Base-by-base conservation (phyloP, 805 yeast species). In the Metschnikowia picachoensis region DNA sequence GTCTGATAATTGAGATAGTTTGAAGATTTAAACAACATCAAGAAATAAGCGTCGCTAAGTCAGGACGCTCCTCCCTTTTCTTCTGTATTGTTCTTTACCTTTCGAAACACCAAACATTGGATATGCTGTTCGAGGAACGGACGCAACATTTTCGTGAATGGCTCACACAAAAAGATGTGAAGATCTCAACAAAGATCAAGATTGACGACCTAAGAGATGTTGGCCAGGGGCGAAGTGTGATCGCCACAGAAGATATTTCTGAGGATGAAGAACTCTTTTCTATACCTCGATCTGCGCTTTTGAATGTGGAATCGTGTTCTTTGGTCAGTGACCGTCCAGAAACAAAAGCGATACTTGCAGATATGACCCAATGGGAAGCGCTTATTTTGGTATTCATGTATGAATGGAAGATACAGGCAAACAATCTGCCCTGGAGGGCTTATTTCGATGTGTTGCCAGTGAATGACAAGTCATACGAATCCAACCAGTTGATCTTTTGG, bases 401-500 rank as follows among this genome's bases (percentile, higher is more conserved):
- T 56, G 95, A 87, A 56, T 44, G 66, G 47, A 67, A 70, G 35
- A 68, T 71, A 41, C 55, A 75, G 30, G 72, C 74, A 4, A 66
- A 64, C 0, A 48, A 66, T 4, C 78, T 87, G 35, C 68, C 65
- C 30, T 92, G 97, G 95, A 62, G 60, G 43, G 74, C 80, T 1
- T 92, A 92, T 62, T 79, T 90, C 47, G 67, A 78, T 16, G 79
- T 91, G 0, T 70, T 92, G 35, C 98, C 98, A 0, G 45, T 68
- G 14, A 41, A 41, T 16, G 69, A 64, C 40, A 58, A 55, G n/a
- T 52, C 57, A 39, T 60, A 68, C 48, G 51, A 59, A 13, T 80
- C 85, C 63, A 75, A 82, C 57, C 83, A 83, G 31, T 76, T 90
- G 47, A 86, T 90, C 80, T 88, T 81, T 58, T 92, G 99, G 98